Evolutionary conservation across 2,329 filamentous ascomycete genomes (phyloP), one percentile per base, ranked within the genome.

Genomic region (Phialocephala sp.): DNA sequence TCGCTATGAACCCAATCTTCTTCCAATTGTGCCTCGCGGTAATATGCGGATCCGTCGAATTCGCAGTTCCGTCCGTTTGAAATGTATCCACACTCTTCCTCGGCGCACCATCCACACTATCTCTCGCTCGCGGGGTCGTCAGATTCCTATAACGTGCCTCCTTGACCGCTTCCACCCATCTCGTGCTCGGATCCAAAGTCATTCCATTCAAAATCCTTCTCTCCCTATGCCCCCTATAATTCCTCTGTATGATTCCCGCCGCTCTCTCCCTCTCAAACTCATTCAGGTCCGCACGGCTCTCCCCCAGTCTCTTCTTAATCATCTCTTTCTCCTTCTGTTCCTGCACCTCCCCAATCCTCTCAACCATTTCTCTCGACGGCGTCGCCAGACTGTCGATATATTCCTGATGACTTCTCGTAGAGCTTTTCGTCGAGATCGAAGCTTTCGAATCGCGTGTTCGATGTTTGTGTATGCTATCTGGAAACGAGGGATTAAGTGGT

Each of bases 211-310:
- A 81, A 76, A 92, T 89, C 57, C 92, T 81, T 52, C 92, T 85
- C 58, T 87, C 84, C 62, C 91, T 85, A 77, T 96, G 92, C 6
- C 92, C 92, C 39, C 93, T 85, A 76, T 93, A 96, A 32, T 89
- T 90, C 70, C 89, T 87, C 80, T 92, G 87, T 56, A 89, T 89
- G 32, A 87, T 73, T 24, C 79, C 80, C 3, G 86, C 87, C 2
- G 87, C 87, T 59, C 80, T 79, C 32, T 78, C 74, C 64, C 78
- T 79, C 57, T 79, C 80, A 45, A 79, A 81, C 57, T 79, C 69
- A 58, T 71, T 65, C 32, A 57, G 15, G 3, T 57, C 55, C 9
- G 41, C 41, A 55, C 52, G 41, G 18, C 41, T 55, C 37, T 50
- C 22, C 11, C 35, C 37, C 35, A 72, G 52, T 4, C 65, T 66